Percentiles rank a stretch among this genome's conserved stretches.
Evolutionary conservation across 345 rosid genomes (phyloP).

Genomic region (Boechera divaricarpa): DNA sequence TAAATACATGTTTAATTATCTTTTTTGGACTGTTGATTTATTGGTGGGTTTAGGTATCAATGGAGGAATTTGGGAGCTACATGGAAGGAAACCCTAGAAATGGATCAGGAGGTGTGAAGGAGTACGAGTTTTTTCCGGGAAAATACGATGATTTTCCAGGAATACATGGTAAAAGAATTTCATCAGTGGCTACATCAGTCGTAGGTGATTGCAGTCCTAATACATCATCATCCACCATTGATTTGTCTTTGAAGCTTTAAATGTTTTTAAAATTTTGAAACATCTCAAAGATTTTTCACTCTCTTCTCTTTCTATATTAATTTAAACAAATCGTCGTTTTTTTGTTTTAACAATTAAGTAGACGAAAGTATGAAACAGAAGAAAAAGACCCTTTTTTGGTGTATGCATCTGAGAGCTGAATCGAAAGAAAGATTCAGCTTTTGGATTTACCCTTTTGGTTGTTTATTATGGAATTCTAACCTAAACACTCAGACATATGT

Average conservation of each 20-base stretch:
- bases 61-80: constrained; percentile 43
- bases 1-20: background rate
- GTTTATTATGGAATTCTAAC: constrained; percentile 42
- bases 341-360: background rate
- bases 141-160: constrained; percentile 50
- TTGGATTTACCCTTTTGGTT: constrained; percentile 49
- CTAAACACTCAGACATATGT: constrained; percentile 48
- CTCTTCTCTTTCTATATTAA: constrained; percentile 20
- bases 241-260: constrained; percentile 89
- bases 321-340: constrained; percentile 1
- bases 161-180: constrained; percentile 39
- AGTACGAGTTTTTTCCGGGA: constrained; percentile 77
- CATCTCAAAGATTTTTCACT: background rate
- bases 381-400: constrained; percentile 29
- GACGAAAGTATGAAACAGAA: constrained; percentile 28
- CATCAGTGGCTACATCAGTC: constrained; percentile 43
- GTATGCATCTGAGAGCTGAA: constrained; percentile 37
- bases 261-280: constrained; percentile 19
- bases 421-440: constrained; percentile 45
- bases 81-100: constrained; percentile 48
- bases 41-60: constrained; percentile 30
- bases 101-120: constrained; percentile 50
- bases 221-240: constrained; percentile 54
- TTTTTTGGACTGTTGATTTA: background rate
- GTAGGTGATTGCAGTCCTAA: constrained; percentile 35